Conservation (phyloP, 1,284 basidiomycete species). For the Lignosus rhinocerotis region DNA sequence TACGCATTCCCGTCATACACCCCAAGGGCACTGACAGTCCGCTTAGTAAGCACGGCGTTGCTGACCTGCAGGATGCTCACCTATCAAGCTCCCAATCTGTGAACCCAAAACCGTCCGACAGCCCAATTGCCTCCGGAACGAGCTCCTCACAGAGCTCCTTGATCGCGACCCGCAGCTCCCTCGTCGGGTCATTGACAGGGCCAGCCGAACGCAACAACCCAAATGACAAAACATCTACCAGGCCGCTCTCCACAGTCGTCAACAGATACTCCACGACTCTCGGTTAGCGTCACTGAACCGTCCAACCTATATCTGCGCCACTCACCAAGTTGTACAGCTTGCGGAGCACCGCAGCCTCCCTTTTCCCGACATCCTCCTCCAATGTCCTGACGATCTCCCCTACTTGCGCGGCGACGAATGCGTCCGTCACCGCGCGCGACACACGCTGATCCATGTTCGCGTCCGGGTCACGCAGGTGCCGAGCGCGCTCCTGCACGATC, state of each 20-base stretch:
- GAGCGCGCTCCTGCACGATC: conserved; percentile 51
- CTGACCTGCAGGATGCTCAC: conserved; percentile 32
- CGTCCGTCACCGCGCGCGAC: conserved; percentile 64
- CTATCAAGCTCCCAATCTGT: conserved; percentile 78
- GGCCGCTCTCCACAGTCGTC: conserved; percentile 52
- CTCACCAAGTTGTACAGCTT: conserved; percentile 52
- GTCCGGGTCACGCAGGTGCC: conserved; percentile 42
- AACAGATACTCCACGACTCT: conserved; percentile 57
- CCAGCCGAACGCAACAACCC: conserved; percentile 37
- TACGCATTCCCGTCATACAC: conserved; percentile 70
- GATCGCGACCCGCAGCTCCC: conserved; percentile 56
- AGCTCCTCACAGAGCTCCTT: conserved; percentile 50
- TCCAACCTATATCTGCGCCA: background rate
- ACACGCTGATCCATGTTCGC: conserved; percentile 57
- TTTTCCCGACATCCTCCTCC: conserved; percentile 25
- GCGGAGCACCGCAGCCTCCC: conserved; percentile 39
- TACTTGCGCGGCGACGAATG: conserved; percentile 60
- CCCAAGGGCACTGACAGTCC: conserved; percentile 53
- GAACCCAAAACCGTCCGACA: conserved; percentile 78
- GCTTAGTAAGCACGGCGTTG: background rate
- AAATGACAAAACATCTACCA: conserved; percentile 62
- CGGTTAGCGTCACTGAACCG: too few relatives aligned
- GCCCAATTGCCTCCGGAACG: conserved; percentile 66
- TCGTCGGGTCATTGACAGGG: conserved; percentile 43
- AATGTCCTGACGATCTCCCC: conserved; percentile 46